A percentile compares a stretch with the other conserved stretches of the same genome.
Conservation (phyloP, 2,329 filamentous ascomycete genomes). For the Arthrobotrys iridis region DNA sequence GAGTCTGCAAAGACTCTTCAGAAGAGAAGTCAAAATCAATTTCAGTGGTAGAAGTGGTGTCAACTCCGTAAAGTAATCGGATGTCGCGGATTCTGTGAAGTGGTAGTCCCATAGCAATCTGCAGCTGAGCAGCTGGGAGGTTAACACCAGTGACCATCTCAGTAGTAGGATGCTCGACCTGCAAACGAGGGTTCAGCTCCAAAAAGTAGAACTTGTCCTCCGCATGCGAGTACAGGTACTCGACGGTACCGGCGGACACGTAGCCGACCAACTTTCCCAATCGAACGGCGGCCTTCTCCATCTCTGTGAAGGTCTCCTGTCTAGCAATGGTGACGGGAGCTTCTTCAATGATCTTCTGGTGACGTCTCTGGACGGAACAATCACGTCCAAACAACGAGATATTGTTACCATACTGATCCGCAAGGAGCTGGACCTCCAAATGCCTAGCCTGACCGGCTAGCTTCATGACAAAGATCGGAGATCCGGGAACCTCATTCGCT, state of each 20-base stretch:
- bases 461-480: slow-evolving; percentile 99
- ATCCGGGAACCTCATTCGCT: slow-evolving; percentile 95
- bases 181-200: slow-evolving; percentile 97
- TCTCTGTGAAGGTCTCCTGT: slow-evolving; percentile 85
- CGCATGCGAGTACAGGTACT: slow-evolving; percentile 97
- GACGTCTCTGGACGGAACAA: slow-evolving; percentile 96
- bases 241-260: slow-evolving; percentile 97
- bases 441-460: slow-evolving; percentile 94
- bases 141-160: slow-evolving; percentile 99
- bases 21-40: slow-evolving; percentile 98
- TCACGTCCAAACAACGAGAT: slow-evolving; percentile 98
- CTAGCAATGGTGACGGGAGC: slow-evolving; percentile 97
- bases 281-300: slow-evolving; percentile 96
- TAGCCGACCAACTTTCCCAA: slow-evolving; percentile 95
- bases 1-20: slow-evolving; percentile 81
- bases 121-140: slow-evolving; percentile 93
- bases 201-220: slow-evolving; percentile 99
- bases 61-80: slow-evolving; percentile 91
- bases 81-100: slow-evolving; percentile 96
- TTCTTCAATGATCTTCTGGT: slow-evolving; percentile 99
- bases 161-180: slow-evolving; percentile 98
- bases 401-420: slow-evolving; percentile 99
- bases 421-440: slow-evolving; percentile 95
- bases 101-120: slow-evolving; percentile 98
- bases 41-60: slow-evolving; percentile 82